Percentiles rank a stretch among this genome's conserved stretches.
These are phyloP conservation scores for Fusarium concolor DNA, from an alignment of 2,329 filamentous ascomycete genomes.

Conservation along the genomic window DNA sequence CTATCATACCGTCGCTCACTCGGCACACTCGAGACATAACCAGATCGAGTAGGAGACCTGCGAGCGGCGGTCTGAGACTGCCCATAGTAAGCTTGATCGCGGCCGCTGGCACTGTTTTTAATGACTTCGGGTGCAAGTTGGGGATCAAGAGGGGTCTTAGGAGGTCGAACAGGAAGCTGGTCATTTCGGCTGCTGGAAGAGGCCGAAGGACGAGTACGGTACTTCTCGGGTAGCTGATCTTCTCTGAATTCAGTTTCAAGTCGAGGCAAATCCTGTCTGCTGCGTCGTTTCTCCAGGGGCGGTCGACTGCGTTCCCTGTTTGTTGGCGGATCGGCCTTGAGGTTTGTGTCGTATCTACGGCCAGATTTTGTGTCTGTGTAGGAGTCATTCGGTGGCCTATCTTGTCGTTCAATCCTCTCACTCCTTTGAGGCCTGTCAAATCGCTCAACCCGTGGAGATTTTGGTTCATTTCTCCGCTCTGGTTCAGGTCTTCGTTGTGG, in stretches of 20 bases:
- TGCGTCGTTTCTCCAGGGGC: slow-evolving; percentile 47
- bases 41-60: slow-evolving; percentile 49
- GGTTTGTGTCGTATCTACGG: slow-evolving; percentile 31
- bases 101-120: slow-evolving; percentile 55
- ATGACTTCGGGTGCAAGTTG: slow-evolving; percentile 58
- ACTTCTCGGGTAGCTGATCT: slow-evolving; percentile 46
- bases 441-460: slow-evolving; percentile 24
- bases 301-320: slow-evolving; percentile 40
- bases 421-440: slow-evolving; percentile 19
- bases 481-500: background rate
- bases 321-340: slow-evolving; percentile 30
- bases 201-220: slow-evolving; percentile 53
- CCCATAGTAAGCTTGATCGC: slow-evolving; percentile 56
- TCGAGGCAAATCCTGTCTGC: slow-evolving; percentile 56
- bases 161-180: slow-evolving; percentile 47
- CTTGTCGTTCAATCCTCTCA: slow-evolving; percentile 24
- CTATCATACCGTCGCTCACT: slow-evolving; percentile 46
- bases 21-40: slow-evolving; percentile 44
- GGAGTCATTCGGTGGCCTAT: slow-evolving; percentile 19
- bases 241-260: slow-evolving; percentile 57
- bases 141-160: slow-evolving; percentile 49
- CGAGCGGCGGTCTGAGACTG: slow-evolving; percentile 30
- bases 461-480: slow-evolving; percentile 10
- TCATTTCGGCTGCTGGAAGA: slow-evolving; percentile 49
- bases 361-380: slow-evolving; percentile 22